phyloP scores from a whole-genome alignment of 2,329 filamentous ascomycete species.

The Teratosphaeriaceae sp. region DNA sequence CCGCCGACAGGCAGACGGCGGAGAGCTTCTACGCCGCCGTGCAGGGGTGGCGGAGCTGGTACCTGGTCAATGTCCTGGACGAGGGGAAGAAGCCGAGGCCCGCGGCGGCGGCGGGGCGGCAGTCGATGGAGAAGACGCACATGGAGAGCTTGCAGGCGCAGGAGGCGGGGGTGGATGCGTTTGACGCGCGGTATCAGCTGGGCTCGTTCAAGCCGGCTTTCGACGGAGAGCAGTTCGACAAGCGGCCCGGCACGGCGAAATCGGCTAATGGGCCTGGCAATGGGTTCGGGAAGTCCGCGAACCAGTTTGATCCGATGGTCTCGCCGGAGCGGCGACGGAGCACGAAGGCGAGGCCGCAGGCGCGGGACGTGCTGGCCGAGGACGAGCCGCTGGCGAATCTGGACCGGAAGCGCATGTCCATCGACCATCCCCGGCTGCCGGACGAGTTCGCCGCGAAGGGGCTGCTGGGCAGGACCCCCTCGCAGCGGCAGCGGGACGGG shows the following conservation, averaged over 20 bases:
- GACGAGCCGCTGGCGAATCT: constrained; percentile 31
- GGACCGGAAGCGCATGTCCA: constrained; percentile 14
- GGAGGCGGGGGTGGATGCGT: constrained; percentile 25
- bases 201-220: constrained; percentile 63
- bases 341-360: constrained; percentile 27
- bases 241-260: constrained; percentile 2
- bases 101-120: constrained; percentile 20
- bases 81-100: constrained; percentile 40
- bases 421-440: constrained; percentile 16
- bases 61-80: constrained; percentile 67
- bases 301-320: constrained; percentile 18
- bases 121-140: constrained; percentile 29
- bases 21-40: constrained; percentile 64
- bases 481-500: constrained; percentile 36
- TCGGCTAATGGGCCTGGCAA: constrained; percentile 2
- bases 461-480: constrained; percentile 46
- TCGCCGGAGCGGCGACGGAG: constrained; percentile 14
- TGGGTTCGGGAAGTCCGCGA: constrained; percentile 14
- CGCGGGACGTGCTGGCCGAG: constrained; percentile 26
- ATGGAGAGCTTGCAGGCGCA: no score
- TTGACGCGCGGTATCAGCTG: constrained; percentile 52
- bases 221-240: constrained; percentile 54
- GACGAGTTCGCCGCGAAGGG: constrained; percentile 42
- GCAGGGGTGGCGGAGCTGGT: constrained; percentile 87
- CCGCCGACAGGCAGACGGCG: constrained; percentile 62